Evolutionary conservation across 305 asterid species (phyloP).

Genomic region (Solanum hybrid): DNA sequence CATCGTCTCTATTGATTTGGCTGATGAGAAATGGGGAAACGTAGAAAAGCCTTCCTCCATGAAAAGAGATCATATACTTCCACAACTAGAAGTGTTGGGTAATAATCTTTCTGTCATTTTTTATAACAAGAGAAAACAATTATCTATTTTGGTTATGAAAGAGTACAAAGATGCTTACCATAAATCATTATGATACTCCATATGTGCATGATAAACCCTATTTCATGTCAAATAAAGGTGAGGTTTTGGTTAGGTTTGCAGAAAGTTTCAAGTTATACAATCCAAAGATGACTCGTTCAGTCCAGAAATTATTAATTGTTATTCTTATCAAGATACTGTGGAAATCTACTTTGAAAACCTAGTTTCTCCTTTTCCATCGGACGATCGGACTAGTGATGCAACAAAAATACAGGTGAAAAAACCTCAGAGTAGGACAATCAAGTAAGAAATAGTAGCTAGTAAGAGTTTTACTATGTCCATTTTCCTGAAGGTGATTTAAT

Average conservation of each 20-base stretch:
- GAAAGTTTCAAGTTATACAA: slow-evolving; percentile 22
- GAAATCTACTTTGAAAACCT: slow-evolving; percentile 28
- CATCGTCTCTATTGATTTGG: too few relatives aligned
- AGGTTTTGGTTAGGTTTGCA: slow-evolving; percentile 21
- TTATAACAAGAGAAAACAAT: too few relatives aligned
- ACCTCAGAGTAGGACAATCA: neutral
- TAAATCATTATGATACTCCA: neutral
- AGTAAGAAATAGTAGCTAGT: neutral
- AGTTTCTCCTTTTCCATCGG: neutral
- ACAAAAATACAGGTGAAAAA: neutral
- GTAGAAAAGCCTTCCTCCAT: too few relatives aligned
- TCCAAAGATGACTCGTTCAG: slow-evolving; percentile 17
- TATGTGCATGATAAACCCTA: slow-evolving; percentile 10
- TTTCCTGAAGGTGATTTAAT: neutral
- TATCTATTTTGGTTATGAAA: slow-evolving; percentile 44
- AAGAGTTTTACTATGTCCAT: neutral
- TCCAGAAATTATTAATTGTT: neutral
- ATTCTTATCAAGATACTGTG: neutral
- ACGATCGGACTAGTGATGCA: neutral
- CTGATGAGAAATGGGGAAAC: too few relatives aligned
- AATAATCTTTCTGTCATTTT: too few relatives aligned
- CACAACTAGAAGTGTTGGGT: too few relatives aligned
- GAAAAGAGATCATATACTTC: too few relatives aligned
- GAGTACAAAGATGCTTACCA: slow-evolving; percentile 24
- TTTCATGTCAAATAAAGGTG: slow-evolving; percentile 27